Conservation (phyloP, 345 rosid species). For the Eucalyptus marginata region DNA sequence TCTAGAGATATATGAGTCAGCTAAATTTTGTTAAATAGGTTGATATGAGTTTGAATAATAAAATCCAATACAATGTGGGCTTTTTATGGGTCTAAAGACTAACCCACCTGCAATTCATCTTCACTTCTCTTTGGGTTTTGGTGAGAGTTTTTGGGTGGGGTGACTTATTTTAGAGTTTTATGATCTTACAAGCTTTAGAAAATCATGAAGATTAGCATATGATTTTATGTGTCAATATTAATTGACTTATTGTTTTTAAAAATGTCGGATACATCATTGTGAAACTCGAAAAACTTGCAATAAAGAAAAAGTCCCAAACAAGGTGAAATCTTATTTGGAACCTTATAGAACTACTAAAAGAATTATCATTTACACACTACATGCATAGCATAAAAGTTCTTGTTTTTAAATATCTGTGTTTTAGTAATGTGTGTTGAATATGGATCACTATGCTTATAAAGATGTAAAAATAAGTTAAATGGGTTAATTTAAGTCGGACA, state of each 20-base stretch:
- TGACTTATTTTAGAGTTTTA: no score
- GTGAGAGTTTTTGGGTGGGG: background rate
- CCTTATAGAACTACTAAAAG: no score
- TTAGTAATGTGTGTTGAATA: background rate
- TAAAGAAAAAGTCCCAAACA: no score
- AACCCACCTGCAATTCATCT: fast-evolving
- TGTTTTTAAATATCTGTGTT: no score
- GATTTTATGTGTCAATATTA: background rate
- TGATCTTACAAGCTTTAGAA: background rate
- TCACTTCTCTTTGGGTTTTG: fast-evolving
- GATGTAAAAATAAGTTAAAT: no score
- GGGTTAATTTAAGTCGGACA: no score
- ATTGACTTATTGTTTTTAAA: background rate
- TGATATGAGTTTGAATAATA: background rate
- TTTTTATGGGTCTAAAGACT: background rate
- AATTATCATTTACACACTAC: no score
- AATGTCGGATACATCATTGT: fast-evolving
- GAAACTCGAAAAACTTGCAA: background rate
- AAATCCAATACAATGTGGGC: background rate
- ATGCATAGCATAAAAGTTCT: background rate
- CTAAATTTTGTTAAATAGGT: background rate
- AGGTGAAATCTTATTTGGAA: no score
- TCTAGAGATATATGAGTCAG: background rate
- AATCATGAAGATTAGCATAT: no score
- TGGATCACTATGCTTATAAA: background rate